phyloP scores from a whole-genome alignment of 352 stramenopile genomes.

The Phytopythium sindhum region DNA sequence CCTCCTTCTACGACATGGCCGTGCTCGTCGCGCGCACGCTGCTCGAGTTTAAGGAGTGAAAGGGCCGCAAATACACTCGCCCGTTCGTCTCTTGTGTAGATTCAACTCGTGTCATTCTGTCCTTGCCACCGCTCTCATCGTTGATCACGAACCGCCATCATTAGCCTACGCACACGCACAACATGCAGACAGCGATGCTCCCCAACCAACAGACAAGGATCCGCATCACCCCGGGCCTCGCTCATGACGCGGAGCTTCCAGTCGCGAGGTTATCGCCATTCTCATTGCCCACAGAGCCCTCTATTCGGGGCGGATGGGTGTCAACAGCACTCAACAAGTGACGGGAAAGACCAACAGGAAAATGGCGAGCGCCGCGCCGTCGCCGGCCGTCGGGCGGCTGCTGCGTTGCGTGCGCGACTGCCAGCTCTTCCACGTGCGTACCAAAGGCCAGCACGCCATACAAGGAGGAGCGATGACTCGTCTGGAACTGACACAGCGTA shows the following conservation, averaged over 20 bases:
- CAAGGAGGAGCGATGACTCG: not conserved
- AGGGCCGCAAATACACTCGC: not conserved
- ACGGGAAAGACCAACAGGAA: constrained; percentile 8
- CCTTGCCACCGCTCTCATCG: not conserved
- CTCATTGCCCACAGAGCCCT: not conserved
- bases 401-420: constrained; percentile 36
- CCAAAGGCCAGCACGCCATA: not conserved
- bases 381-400: constrained; percentile 22
- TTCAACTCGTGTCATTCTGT: too few species aligned
- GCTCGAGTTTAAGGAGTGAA: constrained; percentile 84
- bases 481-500: not conserved
- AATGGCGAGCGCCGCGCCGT: constrained; percentile 18
- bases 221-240: not conserved
- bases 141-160: not conserved
- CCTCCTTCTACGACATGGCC: constrained; percentile 87
- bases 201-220: not conserved
- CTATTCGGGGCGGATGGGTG: not conserved
- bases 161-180: not conserved
- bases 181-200: not conserved
- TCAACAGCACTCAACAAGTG: not conserved
- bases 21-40: constrained; percentile 68
- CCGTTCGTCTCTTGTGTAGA: not conserved
- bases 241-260: not conserved
- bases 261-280: not conserved
- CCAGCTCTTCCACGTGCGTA: constrained; percentile 40